Percentiles rank a stretch among this genome's conserved stretches.
Conservation (phyloP, 208 protist genomes). For the Trypanosoma grayi region DNA sequence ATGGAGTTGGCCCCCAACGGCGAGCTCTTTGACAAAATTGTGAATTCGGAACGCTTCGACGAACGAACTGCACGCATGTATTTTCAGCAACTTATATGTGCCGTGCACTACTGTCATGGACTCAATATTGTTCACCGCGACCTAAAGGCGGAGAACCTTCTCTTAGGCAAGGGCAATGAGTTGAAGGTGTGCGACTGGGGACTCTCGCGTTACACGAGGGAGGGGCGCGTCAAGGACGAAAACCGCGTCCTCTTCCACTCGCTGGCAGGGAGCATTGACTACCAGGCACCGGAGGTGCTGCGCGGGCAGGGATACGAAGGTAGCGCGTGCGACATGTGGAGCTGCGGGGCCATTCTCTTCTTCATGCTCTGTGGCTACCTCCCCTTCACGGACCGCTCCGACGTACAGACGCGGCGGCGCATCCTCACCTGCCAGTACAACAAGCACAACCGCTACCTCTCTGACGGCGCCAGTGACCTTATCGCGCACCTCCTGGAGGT, state of each 20-base stretch:
- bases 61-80: constrained; percentile 79
- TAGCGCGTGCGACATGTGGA: constrained; percentile 96
- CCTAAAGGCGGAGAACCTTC: constrained; percentile 93
- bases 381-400: constrained; percentile 93
- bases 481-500: constrained; percentile 73
- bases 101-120: constrained; percentile 91
- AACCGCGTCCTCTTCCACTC: constrained; percentile 74
- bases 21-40: constrained; percentile 98
- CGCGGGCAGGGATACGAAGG: constrained; percentile 92
- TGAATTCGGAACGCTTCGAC: constrained; percentile 81
- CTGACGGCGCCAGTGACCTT: constrained; percentile 62
- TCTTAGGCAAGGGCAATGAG: constrained; percentile 76
- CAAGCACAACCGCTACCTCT: constrained; percentile 71
- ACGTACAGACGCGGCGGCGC: constrained; percentile 80
- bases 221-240: constrained; percentile 52
- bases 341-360: constrained; percentile 97
- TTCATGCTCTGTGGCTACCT: constrained; percentile 97
- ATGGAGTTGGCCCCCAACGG: constrained; percentile 98
- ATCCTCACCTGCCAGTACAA: constrained; percentile 89
- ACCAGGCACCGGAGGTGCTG: constrained; percentile 89
- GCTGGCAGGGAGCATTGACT: constrained; percentile 86
- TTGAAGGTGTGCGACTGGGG: constrained; percentile 93
- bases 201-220: constrained; percentile 87
- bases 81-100: constrained; percentile 91
- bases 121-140: constrained; percentile 92